Percentiles rank a stretch among this genome's conserved stretches.
Evolutionary conservation across 371 early-diverging fungal species (phyloP).

Genomic region (Circinella minor): DNA sequence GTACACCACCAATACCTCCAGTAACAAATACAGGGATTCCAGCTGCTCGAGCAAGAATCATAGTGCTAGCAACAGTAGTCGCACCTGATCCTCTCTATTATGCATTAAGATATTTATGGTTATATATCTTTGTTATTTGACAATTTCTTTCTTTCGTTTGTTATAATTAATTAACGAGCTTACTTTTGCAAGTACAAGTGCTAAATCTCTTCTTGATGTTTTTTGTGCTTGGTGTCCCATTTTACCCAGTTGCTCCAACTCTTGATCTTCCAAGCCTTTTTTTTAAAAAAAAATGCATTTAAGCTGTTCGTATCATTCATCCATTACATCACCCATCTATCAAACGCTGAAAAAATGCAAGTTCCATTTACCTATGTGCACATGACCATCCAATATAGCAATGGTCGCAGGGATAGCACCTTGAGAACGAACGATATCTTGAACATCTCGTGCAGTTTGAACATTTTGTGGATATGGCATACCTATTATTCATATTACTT

Average conservation of each 20-base stretch:
- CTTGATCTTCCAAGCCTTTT: conserved; percentile 48
- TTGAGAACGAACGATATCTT: conserved; percentile 69
- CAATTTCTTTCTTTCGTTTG: not conserved
- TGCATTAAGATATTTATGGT: too few relatives aligned
- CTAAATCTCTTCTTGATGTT: conserved; percentile 86
- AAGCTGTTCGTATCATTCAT: too few relatives aligned
- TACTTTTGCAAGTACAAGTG: conserved; percentile 72
- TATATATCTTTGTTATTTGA: too few relatives aligned
- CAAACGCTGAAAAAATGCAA: not conserved
- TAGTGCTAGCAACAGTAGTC: conserved; percentile 92
- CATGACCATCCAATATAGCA: conserved; percentile 83
- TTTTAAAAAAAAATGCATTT: not conserved
- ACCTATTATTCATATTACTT: conserved; percentile 42
- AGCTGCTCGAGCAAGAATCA: conserved; percentile 82
- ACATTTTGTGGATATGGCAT: conserved; percentile 96
- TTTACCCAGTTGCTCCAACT: conserved; percentile 69
- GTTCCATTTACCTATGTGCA: conserved; percentile 70
- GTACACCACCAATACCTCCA: conserved; percentile 97
- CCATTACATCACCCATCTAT: too few relatives aligned
- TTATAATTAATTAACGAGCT: not conserved
- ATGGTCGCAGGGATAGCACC: conserved; percentile 91
- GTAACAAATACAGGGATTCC: conserved; percentile 93
- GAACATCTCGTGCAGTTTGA: conserved; percentile 81
- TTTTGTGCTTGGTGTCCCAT: conserved; percentile 70
- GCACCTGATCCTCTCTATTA: conserved; percentile 70